Conservation (phyloP, 805 yeast genomes). For the Yarrowia deformans region DNA sequence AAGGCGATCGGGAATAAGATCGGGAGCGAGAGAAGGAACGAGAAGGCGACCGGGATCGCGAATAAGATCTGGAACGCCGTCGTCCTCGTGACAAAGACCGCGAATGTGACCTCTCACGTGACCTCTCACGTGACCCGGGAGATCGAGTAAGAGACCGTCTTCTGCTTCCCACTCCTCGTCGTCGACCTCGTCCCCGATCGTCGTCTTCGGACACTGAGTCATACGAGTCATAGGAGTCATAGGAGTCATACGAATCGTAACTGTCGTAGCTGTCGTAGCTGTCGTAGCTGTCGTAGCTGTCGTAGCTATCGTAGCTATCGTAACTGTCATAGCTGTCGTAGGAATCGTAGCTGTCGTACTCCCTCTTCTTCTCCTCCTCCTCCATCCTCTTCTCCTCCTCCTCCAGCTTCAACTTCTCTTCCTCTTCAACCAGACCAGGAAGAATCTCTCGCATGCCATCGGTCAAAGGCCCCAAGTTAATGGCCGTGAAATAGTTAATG, state of each 20-base stretch:
- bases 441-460: slow-evolving; percentile 72
- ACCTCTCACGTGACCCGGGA: slow-evolving; percentile 39
- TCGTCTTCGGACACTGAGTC: slow-evolving; percentile 15
- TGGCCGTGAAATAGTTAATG: slow-evolving; percentile 91
- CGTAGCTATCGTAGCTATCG: slow-evolving; percentile 4
- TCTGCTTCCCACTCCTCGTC: neutral
- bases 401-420: slow-evolving; percentile 11
- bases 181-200: neutral
- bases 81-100: slow-evolving; percentile 5
- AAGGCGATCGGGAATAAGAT: slow-evolving; percentile 4
- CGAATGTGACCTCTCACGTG: neutral
- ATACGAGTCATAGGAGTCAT: slow-evolving; percentile 9
- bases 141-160: neutral
- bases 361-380: neutral
- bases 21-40: neutral
- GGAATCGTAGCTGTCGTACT: neutral
- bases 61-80: slow-evolving; percentile 40
- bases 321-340: slow-evolving; percentile 2
- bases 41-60: slow-evolving; percentile 42
- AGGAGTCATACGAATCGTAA: slow-evolving; percentile 30
- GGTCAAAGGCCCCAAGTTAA: slow-evolving; percentile 83
- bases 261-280: slow-evolving; percentile 7
- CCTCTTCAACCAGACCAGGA: slow-evolving; percentile 42
- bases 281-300: slow-evolving; percentile 7
- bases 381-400: neutral